These are phyloP conservation scores for Solanum gracilifrons DNA, from an alignment of 257 asterid species.

Conservation along the genomic window DNA sequence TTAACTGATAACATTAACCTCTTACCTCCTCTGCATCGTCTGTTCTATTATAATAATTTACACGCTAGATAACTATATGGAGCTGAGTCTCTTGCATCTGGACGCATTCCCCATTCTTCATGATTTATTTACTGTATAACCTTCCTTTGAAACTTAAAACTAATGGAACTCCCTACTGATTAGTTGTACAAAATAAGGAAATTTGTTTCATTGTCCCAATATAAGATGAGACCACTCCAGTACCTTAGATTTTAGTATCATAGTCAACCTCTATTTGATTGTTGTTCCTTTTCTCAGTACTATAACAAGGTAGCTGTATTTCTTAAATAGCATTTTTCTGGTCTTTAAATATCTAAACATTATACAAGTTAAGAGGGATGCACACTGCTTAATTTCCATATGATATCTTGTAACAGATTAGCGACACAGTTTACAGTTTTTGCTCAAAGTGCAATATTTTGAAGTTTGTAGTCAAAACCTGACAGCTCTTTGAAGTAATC, in stretches of 20 bases:
- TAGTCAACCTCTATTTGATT: not conserved
- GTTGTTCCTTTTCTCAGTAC: not conserved
- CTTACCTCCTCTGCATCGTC: not conserved
- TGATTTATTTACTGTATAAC: not conserved
- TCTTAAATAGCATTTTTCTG: not conserved
- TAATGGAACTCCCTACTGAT: not conserved
- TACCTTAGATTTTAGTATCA: not conserved
- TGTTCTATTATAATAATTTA: not conserved
- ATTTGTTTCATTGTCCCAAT: not conserved
- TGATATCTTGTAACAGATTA: not conserved
- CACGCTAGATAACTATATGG: not conserved
- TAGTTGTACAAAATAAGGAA: not conserved
- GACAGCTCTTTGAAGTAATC: not conserved
- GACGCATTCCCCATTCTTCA: not conserved
- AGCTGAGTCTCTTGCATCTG: not conserved
- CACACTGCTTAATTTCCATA: not conserved
- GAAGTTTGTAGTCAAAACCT: not conserved
- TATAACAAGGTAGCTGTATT: not conserved
- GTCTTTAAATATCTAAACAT: not conserved
- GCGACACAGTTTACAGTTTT: not conserved
- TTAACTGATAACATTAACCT: not conserved
- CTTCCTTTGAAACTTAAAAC: not conserved
- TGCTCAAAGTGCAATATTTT: constrained; percentile 2
- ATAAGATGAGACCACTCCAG: not conserved
- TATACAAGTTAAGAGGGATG: not conserved